Evolutionary conservation across 371 early-diverging fungal species (phyloP).

Genomic region (Mortierella sp.): DNA sequence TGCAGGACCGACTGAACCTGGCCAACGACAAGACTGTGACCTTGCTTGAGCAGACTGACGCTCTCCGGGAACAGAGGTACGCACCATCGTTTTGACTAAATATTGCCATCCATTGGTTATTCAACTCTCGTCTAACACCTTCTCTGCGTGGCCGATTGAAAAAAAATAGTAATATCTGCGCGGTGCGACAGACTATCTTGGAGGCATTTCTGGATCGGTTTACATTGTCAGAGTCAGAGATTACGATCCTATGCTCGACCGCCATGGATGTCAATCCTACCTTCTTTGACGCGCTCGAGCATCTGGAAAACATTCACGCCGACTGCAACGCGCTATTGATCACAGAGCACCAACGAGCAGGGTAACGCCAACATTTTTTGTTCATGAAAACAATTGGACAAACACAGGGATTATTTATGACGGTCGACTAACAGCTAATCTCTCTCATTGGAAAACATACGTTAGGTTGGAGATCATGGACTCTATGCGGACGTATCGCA

Average conservation of each 20-base stretch:
- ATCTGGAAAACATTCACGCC: conserved; percentile 77
- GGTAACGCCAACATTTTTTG: conserved; percentile 61
- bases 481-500: conserved; percentile 76
- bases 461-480: conserved; percentile 86
- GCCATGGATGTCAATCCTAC: conserved; percentile 65
- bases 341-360: conserved; percentile 82
- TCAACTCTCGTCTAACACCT: too few species aligned
- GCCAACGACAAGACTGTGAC: conserved; percentile 69
- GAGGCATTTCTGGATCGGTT: conserved; percentile 79
- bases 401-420: not conserved
- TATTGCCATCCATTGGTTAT: too few species aligned
- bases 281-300: conserved; percentile 83
- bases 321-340: conserved; percentile 85
- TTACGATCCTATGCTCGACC: conserved; percentile 66
- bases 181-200: conserved; percentile 64
- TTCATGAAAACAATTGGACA: not conserved
- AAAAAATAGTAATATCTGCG: conserved; percentile 61
- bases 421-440: not conserved
- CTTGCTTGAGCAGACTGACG: conserved; percentile 76
- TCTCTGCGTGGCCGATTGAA: not conserved
- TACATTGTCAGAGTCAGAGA: conserved; percentile 75
- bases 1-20: conserved; percentile 69
- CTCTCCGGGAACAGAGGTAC: conserved; percentile 69
- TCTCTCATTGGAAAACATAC: not conserved
- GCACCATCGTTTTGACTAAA: too few species aligned